A percentile compares a stretch with the other conserved stretches of the same genome.
Conservation (phyloP, 2,329 filamentous ascomycete genomes). For the Fusarium anguioides region DNA sequence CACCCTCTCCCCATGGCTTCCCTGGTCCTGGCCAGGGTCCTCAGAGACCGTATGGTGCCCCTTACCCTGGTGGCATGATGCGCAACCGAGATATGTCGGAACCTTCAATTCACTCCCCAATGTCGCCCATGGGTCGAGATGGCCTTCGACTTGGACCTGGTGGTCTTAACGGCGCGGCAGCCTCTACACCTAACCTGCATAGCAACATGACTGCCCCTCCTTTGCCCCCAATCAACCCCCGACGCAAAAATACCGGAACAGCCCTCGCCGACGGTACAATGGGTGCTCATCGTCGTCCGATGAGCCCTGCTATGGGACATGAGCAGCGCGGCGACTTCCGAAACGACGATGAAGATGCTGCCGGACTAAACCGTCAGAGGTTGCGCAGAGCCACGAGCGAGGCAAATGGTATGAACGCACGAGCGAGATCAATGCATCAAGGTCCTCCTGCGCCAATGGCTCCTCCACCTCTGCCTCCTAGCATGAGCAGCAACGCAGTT, state of each 20-base stretch:
- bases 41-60: constrained; percentile 28
- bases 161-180: constrained; percentile 49
- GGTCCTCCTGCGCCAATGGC: constrained; percentile 42
- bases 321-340: constrained; percentile 49
- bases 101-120: constrained; percentile 60
- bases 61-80: constrained; percentile 47
- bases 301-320: constrained; percentile 33
- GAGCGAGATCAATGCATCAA: constrained; percentile 44
- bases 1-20: constrained; percentile 27
- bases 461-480: constrained; percentile 45
- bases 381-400: constrained; percentile 59
- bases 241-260: constrained; percentile 58
- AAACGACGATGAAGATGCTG: constrained; percentile 55
- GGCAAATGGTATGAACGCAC: constrained; percentile 48
- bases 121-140: constrained; percentile 56
- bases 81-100: constrained; percentile 63
- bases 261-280: constrained; percentile 48
- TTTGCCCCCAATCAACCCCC: constrained; percentile 69
- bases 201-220: constrained; percentile 57
- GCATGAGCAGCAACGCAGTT: constrained; percentile 47
- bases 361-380: constrained; percentile 51
- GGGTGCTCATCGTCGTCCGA: constrained; percentile 34
- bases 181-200: constrained; percentile 54
- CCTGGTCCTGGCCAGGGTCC: constrained; percentile 21
- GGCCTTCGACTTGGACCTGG: constrained; percentile 51